Conservation (phyloP, 148 eudicot species). For the Camellia granthamiana region DNA sequence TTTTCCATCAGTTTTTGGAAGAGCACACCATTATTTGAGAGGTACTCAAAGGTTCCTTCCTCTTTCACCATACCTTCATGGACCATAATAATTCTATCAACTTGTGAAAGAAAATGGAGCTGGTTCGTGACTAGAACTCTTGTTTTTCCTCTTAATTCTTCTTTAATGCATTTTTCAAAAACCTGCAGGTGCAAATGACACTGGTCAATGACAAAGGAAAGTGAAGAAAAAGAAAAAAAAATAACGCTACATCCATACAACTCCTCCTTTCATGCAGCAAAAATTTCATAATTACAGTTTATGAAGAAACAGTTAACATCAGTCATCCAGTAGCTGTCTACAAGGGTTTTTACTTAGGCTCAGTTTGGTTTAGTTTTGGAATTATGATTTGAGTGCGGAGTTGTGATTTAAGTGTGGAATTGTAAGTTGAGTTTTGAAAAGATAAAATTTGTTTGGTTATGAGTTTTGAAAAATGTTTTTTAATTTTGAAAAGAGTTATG, state of each 20-base stretch:
- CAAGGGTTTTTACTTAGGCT: neutral
- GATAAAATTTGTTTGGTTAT: too few relatives aligned
- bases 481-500: too few relatives aligned
- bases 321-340: neutral
- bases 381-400: too few relatives aligned
- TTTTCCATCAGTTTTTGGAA: slow-evolving; percentile 94
- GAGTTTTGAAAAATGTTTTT: too few relatives aligned
- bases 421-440: too few relatives aligned
- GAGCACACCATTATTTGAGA: slow-evolving; percentile 66
- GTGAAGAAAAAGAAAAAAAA: neutral
- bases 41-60: slow-evolving; percentile 85
- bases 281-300: neutral
- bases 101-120: slow-evolving; percentile 91
- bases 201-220: neutral
- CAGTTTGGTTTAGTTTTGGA: too few relatives aligned
- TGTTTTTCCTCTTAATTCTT: slow-evolving; percentile 79
- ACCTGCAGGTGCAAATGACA: slow-evolving; percentile 45
- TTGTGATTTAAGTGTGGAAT: too few relatives aligned
- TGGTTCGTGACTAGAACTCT: slow-evolving; percentile 94
- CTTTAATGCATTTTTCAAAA: slow-evolving; percentile 90
- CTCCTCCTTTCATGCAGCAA: neutral
- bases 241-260: neutral
- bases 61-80: slow-evolving; percentile 85
- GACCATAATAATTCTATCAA: slow-evolving; percentile 79
- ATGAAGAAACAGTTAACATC: neutral